These are phyloP conservation scores for Flaveria sonorensis DNA, from an alignment of 129 eudicot species.

Conservation along the genomic window DNA sequence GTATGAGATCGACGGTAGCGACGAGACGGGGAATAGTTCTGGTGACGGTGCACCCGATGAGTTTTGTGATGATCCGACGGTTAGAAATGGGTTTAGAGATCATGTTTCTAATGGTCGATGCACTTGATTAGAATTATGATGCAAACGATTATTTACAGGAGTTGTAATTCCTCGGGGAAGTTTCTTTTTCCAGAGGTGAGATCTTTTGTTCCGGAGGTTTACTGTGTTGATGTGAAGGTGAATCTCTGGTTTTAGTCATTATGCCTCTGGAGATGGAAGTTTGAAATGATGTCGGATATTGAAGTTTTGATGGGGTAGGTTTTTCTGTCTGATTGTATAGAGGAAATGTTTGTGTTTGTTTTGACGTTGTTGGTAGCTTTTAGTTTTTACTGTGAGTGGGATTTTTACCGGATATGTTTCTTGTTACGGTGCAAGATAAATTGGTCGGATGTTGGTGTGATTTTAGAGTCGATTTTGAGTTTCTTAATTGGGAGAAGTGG, in stretches of 20 bases:
- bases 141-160: not conserved
- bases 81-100: conserved; percentile 8
- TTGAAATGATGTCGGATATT: too few species aligned
- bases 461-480: not conserved
- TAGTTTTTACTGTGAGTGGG: too few species aligned
- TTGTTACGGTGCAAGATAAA: not conserved
- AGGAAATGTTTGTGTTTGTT: too few species aligned
- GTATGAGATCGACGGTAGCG: conserved; percentile 21
- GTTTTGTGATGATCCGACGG: conserved; percentile 20
- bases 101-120: not conserved
- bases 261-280: not conserved
- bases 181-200: not conserved
- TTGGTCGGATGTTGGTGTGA: not conserved
- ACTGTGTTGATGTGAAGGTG: not conserved
- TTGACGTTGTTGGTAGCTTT: too few species aligned
- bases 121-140: not conserved
- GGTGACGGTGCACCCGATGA: conserved; percentile 7
- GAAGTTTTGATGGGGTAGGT: too few species aligned
- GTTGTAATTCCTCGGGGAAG: not conserved
- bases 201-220: not conserved
- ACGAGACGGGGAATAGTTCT: conserved; percentile 18
- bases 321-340: too few species aligned
- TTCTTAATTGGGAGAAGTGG: not conserved
- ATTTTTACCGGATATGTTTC: too few species aligned
- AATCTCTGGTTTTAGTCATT: not conserved